phyloP scores from a whole-genome alignment of 2,329 filamentous ascomycete genomes.

The Aspergillus aculeatinus region DNA sequence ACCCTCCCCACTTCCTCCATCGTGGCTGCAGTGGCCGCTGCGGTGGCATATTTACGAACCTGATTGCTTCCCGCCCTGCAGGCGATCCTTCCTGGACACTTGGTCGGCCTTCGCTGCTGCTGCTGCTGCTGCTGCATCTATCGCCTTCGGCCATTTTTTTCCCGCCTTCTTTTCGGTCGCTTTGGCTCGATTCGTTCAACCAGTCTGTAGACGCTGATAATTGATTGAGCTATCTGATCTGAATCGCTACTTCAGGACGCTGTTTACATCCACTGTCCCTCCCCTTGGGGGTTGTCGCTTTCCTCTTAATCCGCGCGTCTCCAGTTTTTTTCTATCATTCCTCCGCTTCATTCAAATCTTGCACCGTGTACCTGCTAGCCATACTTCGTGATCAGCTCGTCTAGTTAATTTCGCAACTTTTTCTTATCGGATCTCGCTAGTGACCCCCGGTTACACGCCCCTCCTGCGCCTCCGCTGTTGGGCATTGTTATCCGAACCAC shows the following conservation, averaged over 20 bases:
- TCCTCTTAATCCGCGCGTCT: conserved; percentile 4
- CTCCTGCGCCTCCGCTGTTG: conserved; percentile 8
- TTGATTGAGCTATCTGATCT: conserved; percentile 14
- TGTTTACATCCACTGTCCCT: neutral
- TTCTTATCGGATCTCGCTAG: neutral
- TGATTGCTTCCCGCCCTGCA: conserved; percentile 17
- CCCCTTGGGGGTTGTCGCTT: conserved; percentile 1
- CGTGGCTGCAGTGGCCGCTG: conserved; percentile 9
- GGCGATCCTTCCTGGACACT: conserved; percentile 21
- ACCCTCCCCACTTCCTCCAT: conserved; percentile 9
- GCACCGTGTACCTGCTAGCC: conserved; percentile 2
- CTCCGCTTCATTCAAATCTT: neutral
- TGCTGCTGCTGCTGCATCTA: neutral
- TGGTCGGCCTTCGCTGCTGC: conserved; percentile 15
- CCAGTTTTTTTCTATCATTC: neutral
- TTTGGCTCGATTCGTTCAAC: conserved; percentile 8
- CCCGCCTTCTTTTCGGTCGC: conserved; percentile 6
- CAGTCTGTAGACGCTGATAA: neutral
- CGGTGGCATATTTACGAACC: conserved; percentile 6
- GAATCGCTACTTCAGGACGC: neutral
- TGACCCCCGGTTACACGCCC: neutral
- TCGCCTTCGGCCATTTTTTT: conserved; percentile 10
- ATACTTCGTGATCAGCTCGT: neutral
- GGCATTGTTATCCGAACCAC: conserved; percentile 10
- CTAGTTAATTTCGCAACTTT: neutral